These are phyloP conservation scores for Annulohypoxylon truncatum DNA, from an alignment of 2,329 filamentous ascomycete genomes.

Conservation along the genomic window DNA sequence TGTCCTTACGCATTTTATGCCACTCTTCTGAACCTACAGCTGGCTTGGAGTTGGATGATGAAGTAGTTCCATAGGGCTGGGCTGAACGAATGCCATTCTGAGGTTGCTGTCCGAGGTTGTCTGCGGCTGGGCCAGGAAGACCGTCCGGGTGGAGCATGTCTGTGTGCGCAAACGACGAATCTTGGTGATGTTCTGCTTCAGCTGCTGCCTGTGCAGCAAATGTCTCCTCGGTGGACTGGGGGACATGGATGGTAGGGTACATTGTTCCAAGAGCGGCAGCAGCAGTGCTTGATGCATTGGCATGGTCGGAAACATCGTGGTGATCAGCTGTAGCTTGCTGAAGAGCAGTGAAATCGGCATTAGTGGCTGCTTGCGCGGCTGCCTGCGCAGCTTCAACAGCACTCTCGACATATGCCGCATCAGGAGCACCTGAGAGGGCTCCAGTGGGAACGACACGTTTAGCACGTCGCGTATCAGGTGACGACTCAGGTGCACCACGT, in stretches of 20 bases:
- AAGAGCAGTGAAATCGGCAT: slow-evolving; percentile 67
- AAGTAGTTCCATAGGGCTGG: slow-evolving; percentile 55
- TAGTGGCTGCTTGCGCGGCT: slow-evolving; percentile 53
- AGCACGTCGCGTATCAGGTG: slow-evolving; percentile 60
- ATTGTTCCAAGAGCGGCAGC: slow-evolving; percentile 68
- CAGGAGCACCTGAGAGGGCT: slow-evolving; percentile 56
- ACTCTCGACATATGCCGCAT: slow-evolving; percentile 66
- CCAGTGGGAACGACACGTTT: slow-evolving; percentile 63
- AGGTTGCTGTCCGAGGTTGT: slow-evolving; percentile 43
- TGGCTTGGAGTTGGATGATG: slow-evolving; percentile 76
- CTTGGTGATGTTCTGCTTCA: slow-evolving; percentile 54
- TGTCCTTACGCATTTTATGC: slow-evolving; percentile 97
- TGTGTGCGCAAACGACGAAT: slow-evolving; percentile 49
- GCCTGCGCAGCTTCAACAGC: slow-evolving; percentile 61
- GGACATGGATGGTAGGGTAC: slow-evolving; percentile 70
- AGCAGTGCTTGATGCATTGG: slow-evolving; percentile 68
- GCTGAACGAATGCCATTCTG: slow-evolving; percentile 56
- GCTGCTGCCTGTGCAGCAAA: slow-evolving; percentile 64
- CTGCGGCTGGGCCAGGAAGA: slow-evolving; percentile 50
- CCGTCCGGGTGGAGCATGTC: slow-evolving; percentile 54
- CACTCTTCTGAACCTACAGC: slow-evolving; percentile 96
- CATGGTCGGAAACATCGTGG: slow-evolving; percentile 60
- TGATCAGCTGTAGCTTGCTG: slow-evolving; percentile 64
- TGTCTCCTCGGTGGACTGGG: slow-evolving; percentile 68
- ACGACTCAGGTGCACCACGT: slow-evolving; percentile 59